These are phyloP conservation scores for Trypanosoma congolense DNA, from an alignment of 208 protist species.

Conservation along the genomic window DNA sequence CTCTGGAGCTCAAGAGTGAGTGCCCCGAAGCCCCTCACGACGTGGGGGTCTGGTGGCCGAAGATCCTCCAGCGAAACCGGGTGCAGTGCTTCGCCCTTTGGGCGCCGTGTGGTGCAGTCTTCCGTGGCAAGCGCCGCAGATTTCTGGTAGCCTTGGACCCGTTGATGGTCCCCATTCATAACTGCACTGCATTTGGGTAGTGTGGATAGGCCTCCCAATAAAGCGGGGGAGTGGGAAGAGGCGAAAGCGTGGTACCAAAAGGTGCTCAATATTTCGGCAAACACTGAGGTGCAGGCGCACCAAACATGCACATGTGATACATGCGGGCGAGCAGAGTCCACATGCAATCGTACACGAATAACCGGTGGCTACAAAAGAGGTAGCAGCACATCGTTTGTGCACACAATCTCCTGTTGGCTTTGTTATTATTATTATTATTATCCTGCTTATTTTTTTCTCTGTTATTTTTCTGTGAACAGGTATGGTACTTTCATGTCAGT, in stretches of 20 bases:
- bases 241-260: slow-evolving; percentile 84
- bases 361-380: too few species aligned
- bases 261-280: slow-evolving; percentile 51
- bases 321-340: slow-evolving; percentile 62
- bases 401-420: too few species aligned
- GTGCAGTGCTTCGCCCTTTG: slow-evolving; percentile 87
- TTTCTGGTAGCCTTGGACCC: slow-evolving; percentile 66
- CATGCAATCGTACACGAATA: too few species aligned
- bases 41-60: slow-evolving; percentile 90
- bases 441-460: not conserved
- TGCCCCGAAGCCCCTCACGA: slow-evolving; percentile 84
- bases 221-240: slow-evolving; percentile 54
- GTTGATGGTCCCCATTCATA: slow-evolving; percentile 61
- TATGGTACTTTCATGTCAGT: too few species aligned
- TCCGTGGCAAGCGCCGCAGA: slow-evolving; percentile 82
- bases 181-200: slow-evolving; percentile 68
- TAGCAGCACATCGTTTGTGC: too few species aligned
- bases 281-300: slow-evolving; percentile 54
- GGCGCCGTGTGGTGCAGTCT: slow-evolving; percentile 80
- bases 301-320: too few species aligned
- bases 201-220: slow-evolving; percentile 64
- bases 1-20: slow-evolving; percentile 76
- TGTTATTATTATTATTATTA: not conserved
- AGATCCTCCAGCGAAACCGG: slow-evolving; percentile 82
- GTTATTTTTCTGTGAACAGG: too few species aligned